phyloP scores from a whole-genome alignment of 2,329 filamentous ascomycete genomes.

The Pseudopyricularia cyperi region DNA sequence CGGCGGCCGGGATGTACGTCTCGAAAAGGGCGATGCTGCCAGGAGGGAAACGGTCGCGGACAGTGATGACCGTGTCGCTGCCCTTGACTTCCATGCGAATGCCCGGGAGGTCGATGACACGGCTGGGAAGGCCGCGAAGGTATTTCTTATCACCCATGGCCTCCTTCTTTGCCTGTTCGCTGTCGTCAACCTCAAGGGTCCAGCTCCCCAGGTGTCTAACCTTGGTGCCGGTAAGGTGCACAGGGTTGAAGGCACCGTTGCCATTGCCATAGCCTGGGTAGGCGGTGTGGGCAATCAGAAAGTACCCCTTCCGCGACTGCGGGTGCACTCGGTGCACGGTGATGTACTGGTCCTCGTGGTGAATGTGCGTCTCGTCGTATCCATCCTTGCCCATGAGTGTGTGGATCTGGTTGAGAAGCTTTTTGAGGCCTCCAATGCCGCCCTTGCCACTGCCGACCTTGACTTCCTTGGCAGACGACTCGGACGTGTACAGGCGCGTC shows the following conservation, averaged over 20 bases:
- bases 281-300: slow-evolving; percentile 90
- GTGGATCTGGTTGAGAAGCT: slow-evolving; percentile 87
- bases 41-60: slow-evolving; percentile 75
- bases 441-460: slow-evolving; percentile 58
- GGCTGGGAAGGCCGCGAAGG: slow-evolving; percentile 73
- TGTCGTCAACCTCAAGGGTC: slow-evolving; percentile 80
- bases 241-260: slow-evolving; percentile 67
- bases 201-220: slow-evolving; percentile 81
- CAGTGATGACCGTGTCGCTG: slow-evolving; percentile 64
- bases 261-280: slow-evolving; percentile 83
- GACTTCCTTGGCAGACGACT: slow-evolving; percentile 44
- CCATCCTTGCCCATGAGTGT: slow-evolving; percentile 89
- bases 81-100: slow-evolving; percentile 60
- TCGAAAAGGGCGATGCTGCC: slow-evolving; percentile 93
- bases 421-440: slow-evolving; percentile 84
- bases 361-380: slow-evolving; percentile 90
- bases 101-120: slow-evolving; percentile 60
- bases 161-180: slow-evolving; percentile 51
- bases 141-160: slow-evolving; percentile 56
- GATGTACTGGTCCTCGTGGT: slow-evolving; percentile 92
- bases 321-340: slow-evolving; percentile 94
- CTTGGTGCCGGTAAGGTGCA: slow-evolving; percentile 71
- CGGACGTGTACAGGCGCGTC: slow-evolving; percentile 68
- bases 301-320: slow-evolving; percentile 82
- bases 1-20: slow-evolving; percentile 83